Evolutionary conservation across 306 rosid genomes (phyloP), one percentile per base, ranked within the genome.

Genomic region (Begonia masoniana): DNA sequence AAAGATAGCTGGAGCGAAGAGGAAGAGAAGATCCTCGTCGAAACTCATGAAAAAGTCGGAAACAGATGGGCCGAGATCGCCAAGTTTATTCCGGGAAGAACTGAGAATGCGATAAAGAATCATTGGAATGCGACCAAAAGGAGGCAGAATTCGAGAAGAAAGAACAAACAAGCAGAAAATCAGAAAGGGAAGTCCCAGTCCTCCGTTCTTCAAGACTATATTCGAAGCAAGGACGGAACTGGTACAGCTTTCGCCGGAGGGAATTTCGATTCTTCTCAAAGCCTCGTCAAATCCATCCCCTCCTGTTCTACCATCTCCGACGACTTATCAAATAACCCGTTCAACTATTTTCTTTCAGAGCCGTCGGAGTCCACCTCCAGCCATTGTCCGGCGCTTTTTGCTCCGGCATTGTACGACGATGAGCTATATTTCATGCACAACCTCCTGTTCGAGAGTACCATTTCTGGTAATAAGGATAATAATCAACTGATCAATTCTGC

Each of bases 51-150:
- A 2, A 77, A 61, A 50, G 63, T 89, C 3, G 97, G 95, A 21
- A 89, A 89, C 47, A 66, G 79, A 10, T 89, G 94, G 97, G 94
- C 95, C 0, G 88, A 85, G 72, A 89, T 85, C 3, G 97, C 94
- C 0, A 89, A 82, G 52, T 43, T 41, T 41, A 82, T 89, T 60
- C 76, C 85, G 0, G 97, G 95, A 48, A 77, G 95, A 66, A 89
- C 95, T 0, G 97, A 89, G 51, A 89, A 89, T 24, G 68, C 97
- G 0, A 89, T 89, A 11, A 89, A 89, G 60, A 89, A 85, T 65
- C 97, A 89, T 52, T 89, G 97, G 97, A 89, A 89, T 57, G 97
- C 94, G 36, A 89, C 94, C 1, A 89, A 80, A 19, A 76, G 95
- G 52, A 82, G 91, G 62, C 97, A 82, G 62, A 85, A 80, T 48